phyloP scores from a whole-genome alignment of 345 rosid genomes.

The Populus pruinosa region DNA sequence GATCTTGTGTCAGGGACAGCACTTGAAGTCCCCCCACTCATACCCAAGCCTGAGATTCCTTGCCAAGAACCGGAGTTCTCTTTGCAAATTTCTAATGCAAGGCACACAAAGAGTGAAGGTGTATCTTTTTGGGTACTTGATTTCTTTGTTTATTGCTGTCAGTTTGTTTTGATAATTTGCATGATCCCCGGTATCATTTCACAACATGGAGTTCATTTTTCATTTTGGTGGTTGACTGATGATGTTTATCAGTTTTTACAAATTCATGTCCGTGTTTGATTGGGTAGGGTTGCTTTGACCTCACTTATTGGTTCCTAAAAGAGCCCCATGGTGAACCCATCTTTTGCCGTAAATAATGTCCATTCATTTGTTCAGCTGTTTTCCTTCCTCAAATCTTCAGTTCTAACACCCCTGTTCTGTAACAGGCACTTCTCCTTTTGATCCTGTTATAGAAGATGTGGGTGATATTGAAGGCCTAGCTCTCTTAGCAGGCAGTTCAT shows the following conservation, averaged over 20 bases:
- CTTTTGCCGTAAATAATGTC: not conserved
- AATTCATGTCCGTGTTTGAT: slow-evolving; percentile 13
- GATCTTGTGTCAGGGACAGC: not conserved
- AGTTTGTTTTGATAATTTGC: not conserved
- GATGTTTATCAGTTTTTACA: slow-evolving; percentile 1
- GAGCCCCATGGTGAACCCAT: not conserved
- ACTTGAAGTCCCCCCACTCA: not conserved
- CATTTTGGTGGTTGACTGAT: slow-evolving; percentile 3
- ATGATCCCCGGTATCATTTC: no score
- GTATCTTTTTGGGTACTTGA: not conserved
- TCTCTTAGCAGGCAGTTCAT: not conserved
- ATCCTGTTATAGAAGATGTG: slow-evolving; percentile 8
- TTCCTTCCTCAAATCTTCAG: not conserved
- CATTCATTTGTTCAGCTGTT: not conserved
- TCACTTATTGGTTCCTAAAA: slow-evolving; percentile 7
- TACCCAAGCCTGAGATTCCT: not conserved
- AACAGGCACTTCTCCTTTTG: slow-evolving; percentile 13
- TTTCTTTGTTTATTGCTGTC: not conserved
- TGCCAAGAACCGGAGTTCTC: not conserved
- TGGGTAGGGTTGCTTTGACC: slow-evolving; percentile 25
- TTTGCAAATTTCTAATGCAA: slow-evolving; percentile 1
- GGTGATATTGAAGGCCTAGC: slow-evolving; percentile 1
- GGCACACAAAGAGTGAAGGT: slow-evolving; percentile 7
- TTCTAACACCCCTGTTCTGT: not conserved
- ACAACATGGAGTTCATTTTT: no score